phyloP scores from a whole-genome alignment of 768 basidiomycete species.

The Agaricus sinodeliciosus region DNA sequence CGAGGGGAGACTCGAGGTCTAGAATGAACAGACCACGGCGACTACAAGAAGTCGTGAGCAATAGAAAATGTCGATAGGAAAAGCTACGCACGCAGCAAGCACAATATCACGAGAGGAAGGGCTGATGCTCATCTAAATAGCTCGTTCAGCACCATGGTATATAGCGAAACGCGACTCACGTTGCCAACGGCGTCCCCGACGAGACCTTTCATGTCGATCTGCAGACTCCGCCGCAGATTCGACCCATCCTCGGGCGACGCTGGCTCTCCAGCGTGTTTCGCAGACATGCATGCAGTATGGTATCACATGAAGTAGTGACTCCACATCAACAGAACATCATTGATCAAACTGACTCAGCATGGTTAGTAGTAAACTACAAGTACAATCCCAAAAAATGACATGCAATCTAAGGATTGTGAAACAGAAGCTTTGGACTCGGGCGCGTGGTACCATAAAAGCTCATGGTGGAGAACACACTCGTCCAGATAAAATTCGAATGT shows the following conservation, averaged over 20 bases:
- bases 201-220: constrained; percentile 75
- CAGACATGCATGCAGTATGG: too few relatives aligned
- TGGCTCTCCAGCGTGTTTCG: constrained; percentile 10
- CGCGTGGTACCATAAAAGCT: too few relatives aligned
- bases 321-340: too few relatives aligned
- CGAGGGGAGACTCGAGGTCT: constrained; percentile 81
- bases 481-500: too few relatives aligned
- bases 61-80: not conserved
- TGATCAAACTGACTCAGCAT: too few relatives aligned
- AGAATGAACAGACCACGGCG: constrained; percentile 93
- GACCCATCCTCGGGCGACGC: constrained; percentile 48
- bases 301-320: too few relatives aligned
- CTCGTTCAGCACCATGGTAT: constrained; percentile 1
- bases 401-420: too few relatives aligned
- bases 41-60: constrained; percentile 22
- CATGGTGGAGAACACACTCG: too few relatives aligned
- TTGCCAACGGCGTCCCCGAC: constrained; percentile 83
- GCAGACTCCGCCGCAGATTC: constrained; percentile 51
- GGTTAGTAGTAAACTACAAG: too few relatives aligned
- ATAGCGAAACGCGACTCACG: constrained; percentile 36
- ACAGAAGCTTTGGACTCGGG: too few relatives aligned
- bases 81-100: constrained; percentile 66
- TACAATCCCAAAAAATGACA: too few relatives aligned
- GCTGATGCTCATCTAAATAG: constrained; percentile 79
- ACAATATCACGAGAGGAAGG: constrained; percentile 86